Evolutionary conservation across 495 filamentous ascomycete genomes (phyloP).

Genomic region (Daldinia bambusicola): DNA sequence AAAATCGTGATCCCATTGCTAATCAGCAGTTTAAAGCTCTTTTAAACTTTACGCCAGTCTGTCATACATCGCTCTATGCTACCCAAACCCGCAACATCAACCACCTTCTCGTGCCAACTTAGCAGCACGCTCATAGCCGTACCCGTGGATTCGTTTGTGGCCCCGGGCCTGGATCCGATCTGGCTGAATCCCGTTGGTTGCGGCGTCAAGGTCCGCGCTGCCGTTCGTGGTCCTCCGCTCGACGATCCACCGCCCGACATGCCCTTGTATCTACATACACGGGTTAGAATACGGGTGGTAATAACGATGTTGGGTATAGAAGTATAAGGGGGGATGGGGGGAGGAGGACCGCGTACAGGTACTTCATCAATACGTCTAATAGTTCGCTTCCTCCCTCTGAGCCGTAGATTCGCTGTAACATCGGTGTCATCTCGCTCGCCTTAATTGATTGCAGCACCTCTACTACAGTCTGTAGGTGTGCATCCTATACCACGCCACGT

Average conservation of each 20-base stretch:
- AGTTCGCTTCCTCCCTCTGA: conserved; percentile 76
- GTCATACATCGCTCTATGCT: conserved; percentile 92
- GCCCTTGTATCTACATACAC: conserved; percentile 74
- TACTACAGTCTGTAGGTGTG: conserved; percentile 81
- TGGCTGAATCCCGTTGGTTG: conserved; percentile 88
- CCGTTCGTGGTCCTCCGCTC: conserved; percentile 50
- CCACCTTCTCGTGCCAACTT: conserved; percentile 96
- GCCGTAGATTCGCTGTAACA: conserved; percentile 78
- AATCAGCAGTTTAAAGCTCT: neutral
- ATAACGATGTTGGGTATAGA: conserved; percentile 1
- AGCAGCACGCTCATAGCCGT: conserved; percentile 92
- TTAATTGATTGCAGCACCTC: conserved; percentile 92
- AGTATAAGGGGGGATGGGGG: neutral
- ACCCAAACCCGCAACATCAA: conserved; percentile 86
- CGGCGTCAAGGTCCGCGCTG: conserved; percentile 68
- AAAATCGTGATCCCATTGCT: conserved; percentile 26
- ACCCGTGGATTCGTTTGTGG: conserved; percentile 75
- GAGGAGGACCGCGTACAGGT: conserved; percentile 61
- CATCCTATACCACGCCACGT: conserved; percentile 63
- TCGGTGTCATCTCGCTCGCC: conserved; percentile 86
- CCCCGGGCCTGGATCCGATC: conserved; percentile 73
- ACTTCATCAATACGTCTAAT: conserved; percentile 80
- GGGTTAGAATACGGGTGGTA: conserved; percentile 20
- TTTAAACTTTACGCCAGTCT: conserved; percentile 85
- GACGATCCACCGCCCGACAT: conserved; percentile 65